Evolutionary conservation across 2,329 filamentous ascomycete species (phyloP).

Genomic region (Botrytis fragariae): DNA sequence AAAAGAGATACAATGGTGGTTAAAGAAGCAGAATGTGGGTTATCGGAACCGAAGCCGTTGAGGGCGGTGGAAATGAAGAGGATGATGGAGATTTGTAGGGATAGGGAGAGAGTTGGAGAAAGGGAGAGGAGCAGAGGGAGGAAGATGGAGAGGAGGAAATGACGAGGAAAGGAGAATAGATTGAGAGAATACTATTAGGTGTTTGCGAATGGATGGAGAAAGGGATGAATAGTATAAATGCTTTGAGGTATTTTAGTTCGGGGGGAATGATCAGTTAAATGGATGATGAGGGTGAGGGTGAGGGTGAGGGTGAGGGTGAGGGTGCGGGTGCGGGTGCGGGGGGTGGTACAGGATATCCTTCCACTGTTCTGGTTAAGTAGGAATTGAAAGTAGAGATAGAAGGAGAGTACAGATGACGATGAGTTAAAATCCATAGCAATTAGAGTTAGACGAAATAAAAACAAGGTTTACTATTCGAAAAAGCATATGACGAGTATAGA

Average conservation of each 20-base stretch:
- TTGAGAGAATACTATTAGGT: background rate
- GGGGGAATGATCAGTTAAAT: background rate
- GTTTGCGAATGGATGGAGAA: background rate
- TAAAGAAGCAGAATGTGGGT: conserved; percentile 35
- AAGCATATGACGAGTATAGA: background rate
- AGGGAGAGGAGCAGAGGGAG: conserved; percentile 22
- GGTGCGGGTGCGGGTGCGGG: background rate
- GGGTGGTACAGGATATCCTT: background rate
- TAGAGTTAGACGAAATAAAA: background rate
- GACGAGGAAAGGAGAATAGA: background rate
- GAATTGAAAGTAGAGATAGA: background rate
- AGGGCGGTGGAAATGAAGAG: conserved; percentile 35
- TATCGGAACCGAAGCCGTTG: conserved; percentile 35
- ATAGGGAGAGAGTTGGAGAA: conserved; percentile 19
- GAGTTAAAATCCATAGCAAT: background rate
- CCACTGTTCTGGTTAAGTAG: background rate
- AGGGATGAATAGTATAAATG: background rate
- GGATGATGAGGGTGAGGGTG: background rate
- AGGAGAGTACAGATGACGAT: background rate
- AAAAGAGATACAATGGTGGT: conserved; percentile 29
- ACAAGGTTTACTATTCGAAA: background rate
- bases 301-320: background rate
- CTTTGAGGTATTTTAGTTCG: background rate
- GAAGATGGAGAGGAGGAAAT: background rate
- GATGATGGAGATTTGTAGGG: conserved; percentile 35